Evolutionary conservation across 768 basidiomycete species (phyloP).

Genomic region (Udeniomyces megalosporus): DNA sequence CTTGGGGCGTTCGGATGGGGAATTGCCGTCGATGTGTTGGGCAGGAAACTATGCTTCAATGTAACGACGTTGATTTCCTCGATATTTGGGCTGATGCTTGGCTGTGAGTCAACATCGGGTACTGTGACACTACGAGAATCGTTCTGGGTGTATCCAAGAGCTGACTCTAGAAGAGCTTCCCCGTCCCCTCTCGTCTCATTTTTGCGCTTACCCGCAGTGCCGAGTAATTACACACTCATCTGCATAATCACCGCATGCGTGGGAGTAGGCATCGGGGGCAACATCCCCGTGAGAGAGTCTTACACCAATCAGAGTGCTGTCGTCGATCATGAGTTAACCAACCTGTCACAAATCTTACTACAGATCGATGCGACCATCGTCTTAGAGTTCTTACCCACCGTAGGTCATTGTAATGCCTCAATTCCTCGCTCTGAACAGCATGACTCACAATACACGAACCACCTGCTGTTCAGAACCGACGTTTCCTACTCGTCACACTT

Average conservation of each 20-base stretch:
- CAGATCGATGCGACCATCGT: slow-evolving; percentile 28
- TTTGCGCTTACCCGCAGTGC: too few relatives aligned
- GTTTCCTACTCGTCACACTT: slow-evolving; percentile 38
- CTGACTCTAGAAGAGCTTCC: too few relatives aligned
- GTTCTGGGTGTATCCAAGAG: too few relatives aligned
- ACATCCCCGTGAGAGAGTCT: slow-evolving; percentile 29
- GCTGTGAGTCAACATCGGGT: slow-evolving; percentile 7
- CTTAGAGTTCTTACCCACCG: slow-evolving; percentile 24
- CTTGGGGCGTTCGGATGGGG: slow-evolving; percentile 19
- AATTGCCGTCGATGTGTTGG: slow-evolving; percentile 29
- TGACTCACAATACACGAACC: too few relatives aligned
- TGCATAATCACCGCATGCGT: slow-evolving; percentile 27
- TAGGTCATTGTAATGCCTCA: too few relatives aligned
- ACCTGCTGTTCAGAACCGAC: slow-evolving; percentile 14
- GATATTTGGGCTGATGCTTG: slow-evolving; percentile 29
- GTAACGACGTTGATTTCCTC: slow-evolving; percentile 28
- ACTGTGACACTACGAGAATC: too few relatives aligned
- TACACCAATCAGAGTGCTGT: too few relatives aligned
- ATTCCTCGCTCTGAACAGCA: too few relatives aligned
- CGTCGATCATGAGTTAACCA: too few relatives aligned
- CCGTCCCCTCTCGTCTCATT: too few relatives aligned
- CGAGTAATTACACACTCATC: slow-evolving; percentile 29
- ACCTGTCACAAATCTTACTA: too few relatives aligned
- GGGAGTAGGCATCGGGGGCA: slow-evolving; percentile 22
- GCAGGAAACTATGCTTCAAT: slow-evolving; percentile 32